A percentile compares a stretch with the other conserved stretches of the same genome.
phyloP scores from a whole-genome alignment of 2,329 filamentous ascomycete genomes.

The Apiospora phragmitis region DNA sequence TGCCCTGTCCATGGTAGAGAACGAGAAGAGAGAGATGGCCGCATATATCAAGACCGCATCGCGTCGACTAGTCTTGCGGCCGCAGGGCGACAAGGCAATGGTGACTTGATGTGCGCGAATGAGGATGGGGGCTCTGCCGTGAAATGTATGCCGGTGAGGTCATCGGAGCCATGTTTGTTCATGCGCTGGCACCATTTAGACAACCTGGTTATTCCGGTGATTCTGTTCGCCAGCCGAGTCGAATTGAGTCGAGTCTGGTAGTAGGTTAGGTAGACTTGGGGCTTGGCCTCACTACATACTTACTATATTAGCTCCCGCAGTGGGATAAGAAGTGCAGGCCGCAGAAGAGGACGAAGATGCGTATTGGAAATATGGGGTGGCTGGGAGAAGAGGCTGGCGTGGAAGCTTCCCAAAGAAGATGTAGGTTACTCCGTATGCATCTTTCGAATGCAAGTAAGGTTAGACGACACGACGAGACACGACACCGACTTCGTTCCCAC shows the following conservation, averaged over 20 bases:
- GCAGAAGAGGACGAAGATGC: background rate
- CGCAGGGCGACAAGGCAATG: background rate
- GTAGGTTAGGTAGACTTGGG: background rate
- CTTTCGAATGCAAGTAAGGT: background rate
- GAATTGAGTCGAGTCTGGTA: background rate
- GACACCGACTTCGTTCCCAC: background rate
- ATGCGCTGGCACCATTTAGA: slow-evolving; percentile 2
- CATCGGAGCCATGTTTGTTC: background rate
- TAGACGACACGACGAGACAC: background rate
- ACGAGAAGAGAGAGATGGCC: background rate
- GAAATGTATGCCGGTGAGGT: background rate
- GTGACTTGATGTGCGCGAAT: background rate
- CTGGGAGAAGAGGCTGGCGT: slow-evolving; percentile 2
- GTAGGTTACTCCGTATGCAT: background rate
- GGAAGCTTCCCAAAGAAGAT: background rate
- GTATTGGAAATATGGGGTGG: background rate
- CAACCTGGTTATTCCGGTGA: background rate
- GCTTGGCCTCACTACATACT: background rate
- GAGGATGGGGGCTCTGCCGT: background rate
- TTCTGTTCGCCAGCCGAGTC: background rate
- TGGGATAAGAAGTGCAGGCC: background rate
- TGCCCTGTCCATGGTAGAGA: background rate
- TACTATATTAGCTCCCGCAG: slow-evolving; percentile 4
- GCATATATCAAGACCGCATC: slow-evolving; percentile 5
- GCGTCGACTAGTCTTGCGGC: background rate